Percentiles rank a stretch among this genome's conserved stretches.
phyloP scores from a whole-genome alignment of 805 yeast genomes.

The Yamadazyma scolyti region DNA sequence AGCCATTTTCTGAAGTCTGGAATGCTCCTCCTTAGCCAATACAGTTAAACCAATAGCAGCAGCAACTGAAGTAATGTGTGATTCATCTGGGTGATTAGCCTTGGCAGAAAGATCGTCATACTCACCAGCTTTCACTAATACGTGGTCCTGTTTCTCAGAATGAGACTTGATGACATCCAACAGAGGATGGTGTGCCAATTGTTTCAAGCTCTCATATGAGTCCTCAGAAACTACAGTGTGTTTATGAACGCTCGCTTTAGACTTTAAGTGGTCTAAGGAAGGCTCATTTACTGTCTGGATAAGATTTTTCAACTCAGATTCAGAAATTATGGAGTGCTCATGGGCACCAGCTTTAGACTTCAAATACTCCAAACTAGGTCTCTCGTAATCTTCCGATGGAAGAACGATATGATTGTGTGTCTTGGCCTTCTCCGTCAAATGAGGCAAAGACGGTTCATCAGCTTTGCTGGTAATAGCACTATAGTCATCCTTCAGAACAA shows the following conservation, averaged over 20 bases:
- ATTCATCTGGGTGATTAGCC: slow-evolving; percentile 13
- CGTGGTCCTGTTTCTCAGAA: slow-evolving; percentile 12
- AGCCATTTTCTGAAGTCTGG: slow-evolving; percentile 13
- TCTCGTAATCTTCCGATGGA: slow-evolving; percentile 10
- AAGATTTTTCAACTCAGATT: slow-evolving; percentile 6
- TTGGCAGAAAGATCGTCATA: slow-evolving; percentile 13
- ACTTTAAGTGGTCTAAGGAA: slow-evolving; percentile 5
- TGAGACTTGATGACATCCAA: slow-evolving; percentile 19
- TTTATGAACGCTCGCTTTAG: slow-evolving; percentile 7
- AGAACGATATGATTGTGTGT: slow-evolving; percentile 2
- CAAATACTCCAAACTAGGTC: slow-evolving; percentile 5
- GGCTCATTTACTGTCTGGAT: slow-evolving; percentile 5
- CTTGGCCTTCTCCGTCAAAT: slow-evolving; percentile 6
- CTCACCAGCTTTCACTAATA: no score
- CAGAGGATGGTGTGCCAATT: slow-evolving; percentile 16
- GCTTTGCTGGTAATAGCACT: slow-evolving; percentile 12
- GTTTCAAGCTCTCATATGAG: neutral
- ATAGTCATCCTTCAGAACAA: slow-evolving; percentile 18
- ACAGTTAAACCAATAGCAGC: slow-evolving; percentile 6
- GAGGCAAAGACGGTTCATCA: slow-evolving; percentile 12
- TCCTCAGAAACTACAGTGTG: no score
- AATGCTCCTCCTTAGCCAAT: slow-evolving; percentile 8
- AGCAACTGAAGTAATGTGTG: slow-evolving; percentile 9
- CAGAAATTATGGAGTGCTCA: slow-evolving; percentile 4
- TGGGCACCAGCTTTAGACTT: slow-evolving; percentile 6